These are phyloP conservation scores for Pleurotus platypus DNA, from an alignment of 768 basidiomycete species.

Conservation along the genomic window DNA sequence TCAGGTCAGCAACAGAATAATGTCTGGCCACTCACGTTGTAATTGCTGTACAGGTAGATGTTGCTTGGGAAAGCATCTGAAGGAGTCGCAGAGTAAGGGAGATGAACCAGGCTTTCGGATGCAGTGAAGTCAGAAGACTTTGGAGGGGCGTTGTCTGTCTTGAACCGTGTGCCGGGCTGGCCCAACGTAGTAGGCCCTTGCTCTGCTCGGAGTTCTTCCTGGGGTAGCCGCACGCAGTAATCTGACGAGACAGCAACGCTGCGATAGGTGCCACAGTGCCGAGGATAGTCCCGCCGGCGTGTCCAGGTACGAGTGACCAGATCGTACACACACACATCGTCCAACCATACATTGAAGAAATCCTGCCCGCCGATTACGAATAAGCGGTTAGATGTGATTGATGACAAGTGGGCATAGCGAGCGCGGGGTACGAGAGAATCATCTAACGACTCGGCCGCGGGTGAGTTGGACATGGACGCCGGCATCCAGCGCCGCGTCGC, in stretches of 20 bases:
- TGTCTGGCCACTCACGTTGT: slow-evolving; percentile 62
- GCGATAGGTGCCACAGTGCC: slow-evolving; percentile 96
- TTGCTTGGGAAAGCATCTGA: slow-evolving; percentile 78
- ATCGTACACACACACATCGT: slow-evolving; percentile 91
- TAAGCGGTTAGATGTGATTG: slow-evolving; percentile 77
- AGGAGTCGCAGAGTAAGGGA: slow-evolving; percentile 73
- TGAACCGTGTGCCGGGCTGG: slow-evolving; percentile 57
- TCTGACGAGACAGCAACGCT: slow-evolving; percentile 82
- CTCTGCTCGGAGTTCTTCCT: slow-evolving; percentile 49
- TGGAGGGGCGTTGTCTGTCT: slow-evolving; percentile 37
- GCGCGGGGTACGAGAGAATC: slow-evolving; percentile 68
- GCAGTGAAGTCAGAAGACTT: slow-evolving; percentile 48
- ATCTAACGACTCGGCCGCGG: slow-evolving; percentile 27
- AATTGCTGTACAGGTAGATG: slow-evolving; percentile 92
- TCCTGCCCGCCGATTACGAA: slow-evolving; percentile 97
- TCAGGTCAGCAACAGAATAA: background rate
- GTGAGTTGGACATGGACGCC: slow-evolving; percentile 24
- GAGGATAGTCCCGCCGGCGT: slow-evolving; percentile 73
- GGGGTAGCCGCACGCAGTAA: slow-evolving; percentile 63
- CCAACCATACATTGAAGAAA: slow-evolving; percentile 87
- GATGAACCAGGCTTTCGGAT: slow-evolving; percentile 59
- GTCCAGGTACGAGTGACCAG: slow-evolving; percentile 73
- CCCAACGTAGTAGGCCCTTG: slow-evolving; percentile 43
- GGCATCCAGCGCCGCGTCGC: slow-evolving; percentile 69
- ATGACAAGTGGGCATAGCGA: slow-evolving; percentile 93